Base-by-base conservation (phyloP, 2,329 filamentous ascomycete genomes). In the Fulvia fulva region DNA sequence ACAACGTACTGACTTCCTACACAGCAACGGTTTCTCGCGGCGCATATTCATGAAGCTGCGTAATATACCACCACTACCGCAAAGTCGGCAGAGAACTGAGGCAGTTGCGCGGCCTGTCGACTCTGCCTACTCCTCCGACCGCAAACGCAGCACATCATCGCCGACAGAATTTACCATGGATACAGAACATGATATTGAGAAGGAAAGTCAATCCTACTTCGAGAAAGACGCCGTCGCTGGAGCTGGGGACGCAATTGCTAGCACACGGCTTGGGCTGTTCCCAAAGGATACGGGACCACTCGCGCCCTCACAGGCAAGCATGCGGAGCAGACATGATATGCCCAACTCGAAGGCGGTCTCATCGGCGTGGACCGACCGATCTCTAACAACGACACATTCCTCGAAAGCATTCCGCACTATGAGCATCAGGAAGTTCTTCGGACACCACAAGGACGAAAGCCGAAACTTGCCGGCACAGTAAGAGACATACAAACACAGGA, bases 1-100 rank as follows among this genome's bases (percentile, higher is more conserved):
- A 19, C 56, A 12, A 26, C 4, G 23, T 19, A 30, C 56, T 59
- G 51, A 59, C 59, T 23, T 44, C 23, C 32, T 11, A 16, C 16
- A 30, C 47, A 66, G 65, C 30, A 66, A 60, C 30, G 62, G 62
- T 51, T 68, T 71, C 58, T 65, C 65, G 14, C 64, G 67, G 23
- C 65, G 68, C 51, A 55, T 71, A 12, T 70, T 68, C 0, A 64
- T 61, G 30, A 67, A 68, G 41, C 60, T 67, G 21, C 69, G 66
- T 46, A 60, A 63, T 50, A 55, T 64, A n/a, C 54, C 60, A 0
- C 57, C 56, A 23, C 56, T 54, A 11, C 53, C 52, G 9, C 51
- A 58, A 21, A 52, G 45, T 14, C 46, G 37, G 3, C 53, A 56
- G 28, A 50, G 46, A 26, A 21, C 56, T 19, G 54, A 60, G 14